A percentile compares a stretch with the other conserved stretches of the same genome.
Evolutionary conservation across 2,329 filamentous ascomycete genomes (phyloP).

Genomic region (Venturia pyrina): DNA sequence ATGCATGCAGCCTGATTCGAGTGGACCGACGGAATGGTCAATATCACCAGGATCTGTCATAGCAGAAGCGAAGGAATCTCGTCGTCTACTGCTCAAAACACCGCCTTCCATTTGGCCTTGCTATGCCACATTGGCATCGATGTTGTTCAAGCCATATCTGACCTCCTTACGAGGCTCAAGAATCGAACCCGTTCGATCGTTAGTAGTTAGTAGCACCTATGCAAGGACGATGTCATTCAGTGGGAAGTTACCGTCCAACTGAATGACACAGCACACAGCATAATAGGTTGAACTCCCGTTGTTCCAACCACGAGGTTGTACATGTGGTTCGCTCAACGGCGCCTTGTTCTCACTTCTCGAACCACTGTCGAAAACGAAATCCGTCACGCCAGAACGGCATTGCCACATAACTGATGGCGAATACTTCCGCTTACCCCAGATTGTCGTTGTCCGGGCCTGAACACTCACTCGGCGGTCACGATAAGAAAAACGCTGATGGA

Average conservation of each 20-base stretch:
- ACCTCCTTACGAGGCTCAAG: neutral
- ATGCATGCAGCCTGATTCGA: neutral
- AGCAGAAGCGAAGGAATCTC: neutral
- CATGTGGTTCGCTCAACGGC: neutral
- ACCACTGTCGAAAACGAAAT: neutral
- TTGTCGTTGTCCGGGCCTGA: neutral
- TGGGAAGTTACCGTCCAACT: neutral
- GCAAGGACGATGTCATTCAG: neutral
- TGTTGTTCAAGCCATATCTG: neutral
- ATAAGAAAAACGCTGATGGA: neutral
- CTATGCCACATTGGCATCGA: neutral
- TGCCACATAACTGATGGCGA: neutral
- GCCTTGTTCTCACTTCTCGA: neutral
- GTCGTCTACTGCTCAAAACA: neutral
- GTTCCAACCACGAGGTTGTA: constrained; percentile 2
- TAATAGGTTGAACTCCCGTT: neutral
- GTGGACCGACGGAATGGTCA: neutral
- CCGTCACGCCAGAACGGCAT: neutral
- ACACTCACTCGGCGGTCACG: neutral
- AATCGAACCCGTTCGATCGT: neutral
- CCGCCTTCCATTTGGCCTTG: neutral
- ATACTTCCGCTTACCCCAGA: neutral
- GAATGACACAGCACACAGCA: neutral
- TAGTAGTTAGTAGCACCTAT: neutral
- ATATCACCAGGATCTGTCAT: neutral